Evolutionary conservation across 768 basidiomycete genomes (phyloP).

Genomic region (Candolleomyces efflorescens): DNA sequence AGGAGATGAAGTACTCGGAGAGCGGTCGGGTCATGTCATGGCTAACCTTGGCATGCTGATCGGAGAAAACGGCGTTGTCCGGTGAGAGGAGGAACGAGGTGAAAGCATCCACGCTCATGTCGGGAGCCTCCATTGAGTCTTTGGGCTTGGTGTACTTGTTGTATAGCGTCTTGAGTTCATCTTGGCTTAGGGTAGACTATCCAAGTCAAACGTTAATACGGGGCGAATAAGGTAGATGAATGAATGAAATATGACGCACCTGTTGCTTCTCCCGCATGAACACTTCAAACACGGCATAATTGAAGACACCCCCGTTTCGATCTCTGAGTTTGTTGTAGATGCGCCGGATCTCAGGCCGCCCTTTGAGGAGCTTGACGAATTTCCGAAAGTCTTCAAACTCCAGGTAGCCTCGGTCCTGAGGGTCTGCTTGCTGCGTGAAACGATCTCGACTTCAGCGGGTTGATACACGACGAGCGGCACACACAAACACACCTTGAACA

Average conservation of each 20-base stretch:
- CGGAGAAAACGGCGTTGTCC: conserved; percentile 62
- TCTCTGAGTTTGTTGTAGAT: conserved; percentile 48
- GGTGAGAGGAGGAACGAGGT: conserved; percentile 76
- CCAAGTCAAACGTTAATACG: neutral
- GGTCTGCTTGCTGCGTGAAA: conserved; percentile 61
- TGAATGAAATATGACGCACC: conserved; percentile 21
- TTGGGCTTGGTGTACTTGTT: conserved; percentile 29
- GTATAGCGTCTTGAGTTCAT: conserved; percentile 35
- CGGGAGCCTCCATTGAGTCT: conserved; percentile 21
- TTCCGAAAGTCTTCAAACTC: conserved; percentile 79
- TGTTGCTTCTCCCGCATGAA: conserved; percentile 48
- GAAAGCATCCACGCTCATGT: conserved; percentile 47
- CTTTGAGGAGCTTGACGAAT: conserved; percentile 83
- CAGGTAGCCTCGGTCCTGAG: conserved; percentile 50
- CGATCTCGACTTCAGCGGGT: conserved; percentile 1
- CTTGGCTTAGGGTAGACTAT: conserved; percentile 34
- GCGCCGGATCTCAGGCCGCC: conserved; percentile 72
- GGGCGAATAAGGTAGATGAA: neutral
- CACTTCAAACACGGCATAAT: conserved; percentile 36
- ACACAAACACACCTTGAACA: conserved; percentile 50
- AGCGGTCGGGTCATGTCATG: conserved; percentile 92
- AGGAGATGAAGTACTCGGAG: conserved; percentile 85
- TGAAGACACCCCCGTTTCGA: conserved; percentile 29
- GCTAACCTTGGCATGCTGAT: conserved; percentile 28
- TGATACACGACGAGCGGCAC: neutral